Evolutionary conservation across 805 yeast genomes (phyloP).

Genomic region (Candida dajiaensis): DNA sequence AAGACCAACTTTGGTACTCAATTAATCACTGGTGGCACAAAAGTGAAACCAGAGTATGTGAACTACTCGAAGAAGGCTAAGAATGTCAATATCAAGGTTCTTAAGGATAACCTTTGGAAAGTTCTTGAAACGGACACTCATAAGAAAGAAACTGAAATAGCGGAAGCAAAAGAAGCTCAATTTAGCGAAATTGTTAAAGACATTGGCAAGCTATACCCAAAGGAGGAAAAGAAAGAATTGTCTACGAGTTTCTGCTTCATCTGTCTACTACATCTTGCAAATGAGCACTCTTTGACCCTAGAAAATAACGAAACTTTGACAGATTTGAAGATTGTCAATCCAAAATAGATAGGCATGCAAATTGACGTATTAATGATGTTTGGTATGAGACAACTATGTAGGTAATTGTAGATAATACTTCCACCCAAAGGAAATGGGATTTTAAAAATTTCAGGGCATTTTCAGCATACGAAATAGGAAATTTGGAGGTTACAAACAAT

Average conservation of each 20-base stretch:
- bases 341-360: not conserved
- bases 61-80: conserved; percentile 70
- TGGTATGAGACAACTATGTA: not conserved
- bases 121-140: conserved; percentile 29
- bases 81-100: conserved; percentile 64
- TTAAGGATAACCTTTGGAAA: conserved; percentile 76
- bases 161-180: conserved; percentile 8
- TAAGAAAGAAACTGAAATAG: not conserved
- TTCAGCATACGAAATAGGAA: too few species aligned
- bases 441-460: too few species aligned
- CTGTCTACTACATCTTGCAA: conserved; percentile 77
- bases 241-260: conserved; percentile 85
- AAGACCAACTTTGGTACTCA: conserved; percentile 23
- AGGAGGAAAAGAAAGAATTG: conserved; percentile 54
- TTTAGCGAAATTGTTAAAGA: conserved; percentile 45
- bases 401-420: too few species aligned
- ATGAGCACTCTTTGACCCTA: conserved; percentile 70
- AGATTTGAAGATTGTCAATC: conserved; percentile 11
- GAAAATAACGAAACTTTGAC: conserved; percentile 15
- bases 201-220: conserved; percentile 46
- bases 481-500: too few species aligned
- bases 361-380: not conserved
- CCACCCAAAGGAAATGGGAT: too few species aligned
- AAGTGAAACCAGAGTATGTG: conserved; percentile 37
- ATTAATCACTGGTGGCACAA: conserved; percentile 22